Conservation (phyloP, 2,329 filamentous ascomycete genomes). For the Pseudogymnoascus sp. region DNA sequence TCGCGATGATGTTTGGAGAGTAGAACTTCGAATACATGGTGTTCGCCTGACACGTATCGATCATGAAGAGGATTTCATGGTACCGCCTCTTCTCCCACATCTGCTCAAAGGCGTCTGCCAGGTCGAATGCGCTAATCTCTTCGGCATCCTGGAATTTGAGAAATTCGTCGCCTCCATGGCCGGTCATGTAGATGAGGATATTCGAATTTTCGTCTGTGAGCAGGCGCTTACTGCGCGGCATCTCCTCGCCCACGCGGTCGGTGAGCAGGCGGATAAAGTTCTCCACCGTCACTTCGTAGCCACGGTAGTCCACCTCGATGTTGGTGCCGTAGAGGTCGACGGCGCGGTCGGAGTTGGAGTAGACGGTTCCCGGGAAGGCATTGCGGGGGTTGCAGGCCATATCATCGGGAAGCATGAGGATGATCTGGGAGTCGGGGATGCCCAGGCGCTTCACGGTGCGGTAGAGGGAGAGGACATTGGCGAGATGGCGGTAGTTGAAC, state of each 20-base stretch:
- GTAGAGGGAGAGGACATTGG: conserved; percentile 95
- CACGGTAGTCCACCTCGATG: conserved; percentile 96
- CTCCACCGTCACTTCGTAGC: conserved; percentile 97
- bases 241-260: conserved; percentile 87
- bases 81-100: conserved; percentile 99
- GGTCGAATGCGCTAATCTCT: conserved; percentile 91
- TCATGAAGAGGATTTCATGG: conserved; percentile 98
- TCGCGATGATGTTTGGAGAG: conserved; percentile 95
- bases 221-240: conserved; percentile 87
- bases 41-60: conserved; percentile 98
- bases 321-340: conserved; percentile 97
- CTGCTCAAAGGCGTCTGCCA: conserved; percentile 95
- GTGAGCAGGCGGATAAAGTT: conserved; percentile 96
- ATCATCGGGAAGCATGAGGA: conserved; percentile 99
- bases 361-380: conserved; percentile 93
- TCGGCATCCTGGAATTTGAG: conserved; percentile 97
- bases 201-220: conserved; percentile 94
- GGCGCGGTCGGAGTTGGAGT: conserved; percentile 93
- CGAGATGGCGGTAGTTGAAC: conserved; percentile 99
- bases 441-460: conserved; percentile 95
- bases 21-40: conserved; percentile 99
- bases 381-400: conserved; percentile 99
- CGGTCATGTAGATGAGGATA: conserved; percentile 98
- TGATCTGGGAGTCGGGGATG: conserved; percentile 97
- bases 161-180: conserved; percentile 95